Evolutionary conservation across 306 rosid species (phyloP), one percentile per base, ranked within the genome.

Genomic region (Senna siamea): DNA sequence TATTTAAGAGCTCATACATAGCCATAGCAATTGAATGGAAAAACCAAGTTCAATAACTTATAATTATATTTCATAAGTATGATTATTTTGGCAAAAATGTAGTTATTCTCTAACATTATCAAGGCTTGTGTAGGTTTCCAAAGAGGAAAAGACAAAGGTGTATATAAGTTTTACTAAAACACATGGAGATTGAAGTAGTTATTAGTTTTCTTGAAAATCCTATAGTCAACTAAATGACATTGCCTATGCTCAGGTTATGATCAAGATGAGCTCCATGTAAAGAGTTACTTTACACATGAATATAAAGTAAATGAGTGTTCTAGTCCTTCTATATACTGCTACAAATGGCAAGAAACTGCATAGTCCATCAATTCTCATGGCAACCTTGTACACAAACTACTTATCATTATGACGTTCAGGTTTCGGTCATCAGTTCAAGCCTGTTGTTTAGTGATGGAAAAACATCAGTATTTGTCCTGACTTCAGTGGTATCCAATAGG

Each of bases 351-450:
- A n/a, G n/a, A n/a, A n/a, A n/a, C n/a, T n/a, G n/a, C 68, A 72
- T 47, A 46, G 22, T 66, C 62, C 57, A 66, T 66, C 67, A 40
- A 72, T 4, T 72, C 43, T 72, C 46, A 60, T 13, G 23, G 61
- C 32, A 63, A 32, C 14, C 54, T 58, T 76, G 54, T 11, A 60
- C 75, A 65, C 56, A 69, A 80, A 61, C 54, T 56, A 34, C 75
- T 76, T 63, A 44, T 55, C 30, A 44, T 37, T 54, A 71, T 59
- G 58, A 34, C 23, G 63, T 67, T 71, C 50, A 52, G 50, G 72
- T 44, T 73, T 73, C 40, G 23, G 57, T 47, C 44, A 73, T 74
- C 26, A 32, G 55, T 64, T 38, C 30, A 22, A 77, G 40, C 58
- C 73, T 23, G 20, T 30, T 46, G 64, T 67, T 53, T 53, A 73